Evolutionary conservation across 2,329 filamentous ascomycete species (phyloP), one percentile per base, ranked within the genome.

Genomic region (Truncatella angustata): DNA sequence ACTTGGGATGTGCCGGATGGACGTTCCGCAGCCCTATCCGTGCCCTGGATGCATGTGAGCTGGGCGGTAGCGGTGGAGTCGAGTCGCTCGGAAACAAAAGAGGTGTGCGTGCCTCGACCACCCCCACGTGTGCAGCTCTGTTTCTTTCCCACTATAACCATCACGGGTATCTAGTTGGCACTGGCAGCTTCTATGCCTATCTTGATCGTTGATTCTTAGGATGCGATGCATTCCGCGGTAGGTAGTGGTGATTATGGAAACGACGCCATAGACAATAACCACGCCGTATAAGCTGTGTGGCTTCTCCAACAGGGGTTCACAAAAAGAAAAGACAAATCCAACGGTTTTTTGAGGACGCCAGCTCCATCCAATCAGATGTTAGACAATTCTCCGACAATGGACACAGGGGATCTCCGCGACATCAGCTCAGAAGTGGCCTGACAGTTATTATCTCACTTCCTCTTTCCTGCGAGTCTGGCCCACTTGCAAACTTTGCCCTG

Each of bases 361-460:
- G 9, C 7, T 28, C 20, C n/a, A 4, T 4, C 40, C 40, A 44
- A 44, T 44, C 40, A 44, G 5, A 16, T 4, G 3, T 23, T 10
- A 24, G 40, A 30, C 10, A 44, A 44, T 44, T 44, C 40, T 44
- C 40, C 40, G 40, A 44, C 16, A 12, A 16, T 44, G 40, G 40
- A 28, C 20, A 14, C 21, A 44, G 40, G 40, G 40, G 40, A 44
- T 21, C 40, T 28, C 40, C 40, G 40, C 40, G 40, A 44, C 21
- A 44, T 44, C 40, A 44, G 40, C 20, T 44, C 40, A 44, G 40
- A 44, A 44, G 40, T 44, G 40, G 40, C 40, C 40, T 44, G 40
- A 44, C 40, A 28, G 40, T 5, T 12, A 16, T 44, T 44, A 23
- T 44, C 40, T 44, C 40, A 14, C 10, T 26, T 30, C 5, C 23